A percentile compares a stretch with the other conserved stretches of the same genome.
phyloP scores from a whole-genome alignment of 2,329 filamentous ascomycete genomes.

The Paecilomyces niveus region DNA sequence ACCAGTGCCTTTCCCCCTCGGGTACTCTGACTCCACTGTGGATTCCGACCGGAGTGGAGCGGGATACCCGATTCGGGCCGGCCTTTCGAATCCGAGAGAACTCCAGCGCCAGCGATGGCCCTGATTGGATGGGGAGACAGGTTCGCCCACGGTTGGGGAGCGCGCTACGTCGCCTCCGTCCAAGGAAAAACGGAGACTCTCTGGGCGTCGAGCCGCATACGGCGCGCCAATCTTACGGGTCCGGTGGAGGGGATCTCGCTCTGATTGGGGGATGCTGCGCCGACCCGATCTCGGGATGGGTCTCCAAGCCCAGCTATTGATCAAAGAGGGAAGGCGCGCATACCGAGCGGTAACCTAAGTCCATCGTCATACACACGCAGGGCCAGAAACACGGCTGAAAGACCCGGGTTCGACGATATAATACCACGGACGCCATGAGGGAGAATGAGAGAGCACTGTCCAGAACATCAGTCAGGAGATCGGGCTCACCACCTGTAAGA shows the following conservation, averaged over 20 bases:
- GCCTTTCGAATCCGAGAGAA: constrained; percentile 14
- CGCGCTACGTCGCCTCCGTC: constrained; percentile 5
- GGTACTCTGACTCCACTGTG: constrained; percentile 4
- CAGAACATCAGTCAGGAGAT: too few relatives aligned
- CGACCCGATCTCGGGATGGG: background rate
- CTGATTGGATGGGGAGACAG: constrained; percentile 5
- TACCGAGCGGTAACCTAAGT: background rate
- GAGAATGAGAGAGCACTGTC: background rate
- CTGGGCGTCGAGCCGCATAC: background rate
- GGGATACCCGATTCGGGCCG: constrained; percentile 19
- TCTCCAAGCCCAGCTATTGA: background rate
- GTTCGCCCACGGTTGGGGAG: constrained; percentile 3
- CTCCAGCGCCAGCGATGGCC: background rate
- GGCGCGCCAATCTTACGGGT: background rate
- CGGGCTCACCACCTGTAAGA: too few relatives aligned
- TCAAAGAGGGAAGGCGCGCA: background rate
- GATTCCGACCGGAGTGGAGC: constrained; percentile 14
- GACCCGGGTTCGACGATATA: background rate
- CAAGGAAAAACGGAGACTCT: background rate
- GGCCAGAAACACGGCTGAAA: background rate
- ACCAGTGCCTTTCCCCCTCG: constrained; percentile 1
- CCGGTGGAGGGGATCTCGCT: background rate
- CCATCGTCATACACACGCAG: background rate
- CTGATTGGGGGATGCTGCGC: background rate
- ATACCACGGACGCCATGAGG: background rate